Evolutionary conservation across 371 early-diverging fungal genomes (phyloP).

Genomic region (Phascolomyces articulosus): DNA sequence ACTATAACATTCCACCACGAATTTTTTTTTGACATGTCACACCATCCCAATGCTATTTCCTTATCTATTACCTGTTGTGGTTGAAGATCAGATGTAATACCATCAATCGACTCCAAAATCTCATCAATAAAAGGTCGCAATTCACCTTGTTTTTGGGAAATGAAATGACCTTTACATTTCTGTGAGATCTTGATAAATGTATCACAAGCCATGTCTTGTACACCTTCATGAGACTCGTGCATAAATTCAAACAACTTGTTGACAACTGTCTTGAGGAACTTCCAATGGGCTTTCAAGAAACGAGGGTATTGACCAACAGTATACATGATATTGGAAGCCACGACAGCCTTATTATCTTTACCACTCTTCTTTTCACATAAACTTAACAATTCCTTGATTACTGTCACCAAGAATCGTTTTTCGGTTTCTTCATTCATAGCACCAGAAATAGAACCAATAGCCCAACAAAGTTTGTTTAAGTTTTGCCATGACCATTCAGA

Average conservation of each 20-base stretch:
- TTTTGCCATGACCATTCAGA: slow-evolving; percentile 96
- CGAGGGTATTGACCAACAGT: slow-evolving; percentile 99
- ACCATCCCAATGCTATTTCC: no score
- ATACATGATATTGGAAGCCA: slow-evolving; percentile 99
- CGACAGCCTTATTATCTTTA: slow-evolving; percentile 99
- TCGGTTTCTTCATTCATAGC: slow-evolving; percentile 97
- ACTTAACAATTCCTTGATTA: slow-evolving; percentile 96
- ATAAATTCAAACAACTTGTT: slow-evolving; percentile 99
- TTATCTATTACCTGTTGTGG: slow-evolving; percentile 89
- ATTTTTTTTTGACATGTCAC: no score
- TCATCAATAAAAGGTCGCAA: slow-evolving; percentile 91
- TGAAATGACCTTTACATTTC: slow-evolving; percentile 96
- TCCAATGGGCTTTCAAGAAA: slow-evolving; percentile 99
- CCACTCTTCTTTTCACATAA: slow-evolving; percentile 94
- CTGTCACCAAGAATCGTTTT: slow-evolving; percentile 96
- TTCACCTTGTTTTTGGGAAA: slow-evolving; percentile 87
- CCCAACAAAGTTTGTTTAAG: slow-evolving; percentile 99
- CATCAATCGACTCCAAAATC: slow-evolving; percentile 77
- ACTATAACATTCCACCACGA: no score
- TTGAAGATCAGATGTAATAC: slow-evolving; percentile 85
- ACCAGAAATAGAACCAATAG: slow-evolving; percentile 98
- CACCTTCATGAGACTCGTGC: slow-evolving; percentile 99
- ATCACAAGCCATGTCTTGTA: slow-evolving; percentile 99
- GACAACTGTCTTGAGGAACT: slow-evolving; percentile 99
- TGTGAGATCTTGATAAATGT: slow-evolving; percentile 99